Conservation (phyloP, 768 basidiomycete genomes). For the Porphyrellus cyaneotinctus region DNA sequence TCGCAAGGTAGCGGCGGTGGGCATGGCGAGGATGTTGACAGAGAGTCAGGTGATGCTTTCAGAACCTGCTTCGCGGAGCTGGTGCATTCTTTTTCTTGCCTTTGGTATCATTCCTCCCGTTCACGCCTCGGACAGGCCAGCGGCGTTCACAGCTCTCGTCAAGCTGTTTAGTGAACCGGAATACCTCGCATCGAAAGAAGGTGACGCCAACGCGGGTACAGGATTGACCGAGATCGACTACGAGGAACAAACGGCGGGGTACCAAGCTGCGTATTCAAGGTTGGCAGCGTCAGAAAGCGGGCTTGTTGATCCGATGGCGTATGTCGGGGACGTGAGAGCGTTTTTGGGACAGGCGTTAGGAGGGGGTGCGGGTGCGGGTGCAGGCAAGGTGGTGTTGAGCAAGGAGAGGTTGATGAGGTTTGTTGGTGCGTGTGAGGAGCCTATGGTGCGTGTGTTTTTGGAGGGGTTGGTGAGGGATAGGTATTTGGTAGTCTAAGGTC, state of each 20-base stretch:
- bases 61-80: constrained; percentile 56
- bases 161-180: constrained; percentile 78
- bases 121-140: constrained; percentile 48
- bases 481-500: constrained; percentile 24
- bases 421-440: constrained; percentile 20
- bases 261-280: constrained; percentile 91
- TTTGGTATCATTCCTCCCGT: neutral
- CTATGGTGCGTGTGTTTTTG: constrained; percentile 28
- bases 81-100: constrained; percentile 40
- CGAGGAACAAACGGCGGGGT: constrained; percentile 86
- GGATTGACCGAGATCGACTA: constrained; percentile 75
- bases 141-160: constrained; percentile 62
- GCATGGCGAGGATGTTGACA: constrained; percentile 74
- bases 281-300: constrained; percentile 74
- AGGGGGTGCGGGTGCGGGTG: neutral
- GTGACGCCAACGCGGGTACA: neutral
- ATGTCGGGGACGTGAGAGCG: constrained; percentile 52
- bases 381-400: constrained; percentile 5
- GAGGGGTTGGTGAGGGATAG: constrained; percentile 31
- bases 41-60: constrained; percentile 67
- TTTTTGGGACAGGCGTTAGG: constrained; percentile 46
- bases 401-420: constrained; percentile 20
- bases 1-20: constrained; percentile 79
- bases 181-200: constrained; percentile 42
- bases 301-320: constrained; percentile 57